Conservation (phyloP, 495 filamentous ascomycete species). For the Neurospora sp. region DNA sequence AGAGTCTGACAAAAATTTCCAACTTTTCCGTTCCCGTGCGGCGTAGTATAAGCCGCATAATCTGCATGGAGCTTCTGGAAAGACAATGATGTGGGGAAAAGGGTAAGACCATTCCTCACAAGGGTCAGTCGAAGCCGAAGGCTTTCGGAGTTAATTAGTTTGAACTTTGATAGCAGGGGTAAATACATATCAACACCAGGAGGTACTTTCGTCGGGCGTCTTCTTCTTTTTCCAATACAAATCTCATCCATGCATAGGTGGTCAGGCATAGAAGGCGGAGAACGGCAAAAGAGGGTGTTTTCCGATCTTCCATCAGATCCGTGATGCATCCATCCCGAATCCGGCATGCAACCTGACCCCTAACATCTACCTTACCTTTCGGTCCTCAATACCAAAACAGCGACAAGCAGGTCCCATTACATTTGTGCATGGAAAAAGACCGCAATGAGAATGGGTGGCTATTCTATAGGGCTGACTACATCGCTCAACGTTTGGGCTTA, state of each 20-base stretch:
- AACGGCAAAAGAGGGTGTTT: not conserved
- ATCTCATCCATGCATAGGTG: not conserved
- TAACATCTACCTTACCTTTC: not conserved
- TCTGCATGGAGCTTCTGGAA: too few species aligned
- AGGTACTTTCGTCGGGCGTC: too few species aligned
- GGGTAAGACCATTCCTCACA: too few species aligned
- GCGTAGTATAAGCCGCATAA: too few species aligned
- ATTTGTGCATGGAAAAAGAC: not conserved
- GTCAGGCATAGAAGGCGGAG: not conserved
- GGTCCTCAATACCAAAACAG: not conserved
- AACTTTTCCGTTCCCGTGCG: too few species aligned
- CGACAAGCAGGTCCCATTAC: not conserved
- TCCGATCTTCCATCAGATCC: not conserved
- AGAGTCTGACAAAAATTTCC: too few species aligned
- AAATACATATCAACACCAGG: too few species aligned
- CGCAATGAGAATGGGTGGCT: not conserved
- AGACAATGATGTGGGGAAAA: too few species aligned
- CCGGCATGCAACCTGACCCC: not conserved
- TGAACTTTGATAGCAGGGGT: too few species aligned
- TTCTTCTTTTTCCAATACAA: too few species aligned
- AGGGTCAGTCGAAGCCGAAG: too few species aligned
- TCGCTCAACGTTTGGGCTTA: not conserved
- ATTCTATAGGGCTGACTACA: not conserved
- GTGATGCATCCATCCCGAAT: not conserved
- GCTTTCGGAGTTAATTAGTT: too few species aligned